Evolutionary conservation across 1,139 yeast species (phyloP), one percentile per base, ranked within the genome.

Genomic region (Candida sp.): DNA sequence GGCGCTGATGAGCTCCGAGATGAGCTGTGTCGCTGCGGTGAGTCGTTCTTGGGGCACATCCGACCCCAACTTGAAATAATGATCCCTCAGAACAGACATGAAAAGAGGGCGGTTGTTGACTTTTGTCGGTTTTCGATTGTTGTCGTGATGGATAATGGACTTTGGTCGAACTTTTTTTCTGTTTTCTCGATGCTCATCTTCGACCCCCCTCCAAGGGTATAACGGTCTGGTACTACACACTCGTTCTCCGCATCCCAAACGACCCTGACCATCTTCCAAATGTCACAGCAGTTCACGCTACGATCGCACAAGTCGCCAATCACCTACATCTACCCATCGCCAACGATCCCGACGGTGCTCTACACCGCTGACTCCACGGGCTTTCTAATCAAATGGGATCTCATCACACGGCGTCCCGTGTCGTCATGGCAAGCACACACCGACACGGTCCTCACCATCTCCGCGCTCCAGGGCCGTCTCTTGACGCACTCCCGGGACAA

Each of bases 61-160:
- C 8, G 96, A 88, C 1, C 93, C 92, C 45, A 93, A 76, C 47
- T 80, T 77, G 68, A 88, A 90, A 76, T 88, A 93, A 62, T 85
- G 86, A 62, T 92, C 97, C 65, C 80, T 83, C 62, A 85, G 83
- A 6, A 88, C 88, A 32, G 45, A 12, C 35, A 52, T 52, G 17
- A 3, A 17, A 17, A 17, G 17, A 17, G 17, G 17, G 17, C 2
- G 17, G 17, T 17, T 17, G 17, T 17, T 17, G 17, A 17, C 17
- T 17, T 17, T n/a, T n/a, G n/a, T n/a, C n/a, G n/a, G n/a, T n/a
- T n/a, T n/a, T 17, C 17, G 17, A 2, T 17, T 17, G 17, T 17
- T 17, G 17, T 17, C 17, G 17, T 17, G 17, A 17, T 17, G n/a
- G n/a, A n/a, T n/a, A n/a, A n/a, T n/a, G 17, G 17, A 17, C 17